Evolutionary conservation across 768 basidiomycete species (phyloP), one percentile per base, ranked within the genome.

Genomic region (Kwoniella sp.): DNA sequence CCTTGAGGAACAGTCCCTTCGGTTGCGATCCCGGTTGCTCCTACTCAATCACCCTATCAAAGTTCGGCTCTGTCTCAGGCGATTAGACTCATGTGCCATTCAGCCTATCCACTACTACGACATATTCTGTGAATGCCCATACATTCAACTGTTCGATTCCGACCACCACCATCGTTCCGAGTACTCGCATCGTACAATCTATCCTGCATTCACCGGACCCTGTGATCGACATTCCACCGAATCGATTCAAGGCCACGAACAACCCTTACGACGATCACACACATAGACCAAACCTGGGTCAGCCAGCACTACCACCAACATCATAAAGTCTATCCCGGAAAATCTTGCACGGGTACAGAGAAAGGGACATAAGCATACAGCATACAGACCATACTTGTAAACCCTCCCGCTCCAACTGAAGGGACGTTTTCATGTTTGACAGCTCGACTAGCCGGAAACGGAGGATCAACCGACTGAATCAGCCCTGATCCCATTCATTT

Each of bases 381-480:
- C 10, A 3, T 9, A 9, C 33, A 6, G 33, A 33, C 33, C n/a
- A n/a, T n/a, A n/a, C n/a, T n/a, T n/a, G n/a, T 9, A 4, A 44
- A 3, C 40, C 10, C 40, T 33, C 6, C 13, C 33, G 33, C 33
- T 33, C 40, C 40, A 44, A 44, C 40, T 19, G 40, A 44, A 44
- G 40, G 40, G 40, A 44, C 40, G 8, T 9, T 44, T 15, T 44
- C 40, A 19, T 44, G 17, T 44, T 44, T 4, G 40, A 44, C 40
- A 9, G 17, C 40, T 44, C 17, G 40, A 44, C 17, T 44, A 44
- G 40, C 40, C 40, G 40, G 8, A 44, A 44, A 44, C 40, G 40
- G 40, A 44, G 40, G 40, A 44, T 44, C 40, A 44, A 15, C 40
- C 40, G 40, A 44, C 40, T 44, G 40, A 44, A 44, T 44, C 40